Evolutionary conservation across 2,329 filamentous ascomycete genomes (phyloP), one percentile per base, ranked within the genome.

Genomic region (Rutstroemia sp.): DNA sequence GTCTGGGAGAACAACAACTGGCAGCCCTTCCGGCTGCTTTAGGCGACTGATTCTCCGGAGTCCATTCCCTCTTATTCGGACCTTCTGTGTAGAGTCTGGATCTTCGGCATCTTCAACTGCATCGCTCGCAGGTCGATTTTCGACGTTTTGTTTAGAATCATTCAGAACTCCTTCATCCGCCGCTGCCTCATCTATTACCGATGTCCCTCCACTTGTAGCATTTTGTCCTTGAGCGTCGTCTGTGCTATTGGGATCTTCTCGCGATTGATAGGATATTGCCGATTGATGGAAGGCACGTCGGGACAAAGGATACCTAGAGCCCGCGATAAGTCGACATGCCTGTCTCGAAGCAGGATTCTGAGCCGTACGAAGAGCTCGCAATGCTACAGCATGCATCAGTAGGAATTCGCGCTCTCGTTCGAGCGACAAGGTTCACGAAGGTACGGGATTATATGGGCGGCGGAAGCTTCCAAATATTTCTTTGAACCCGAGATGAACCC

Each of bases 1-100:
- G 56, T 74, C 69, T 0, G 84, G 82, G 14, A 88, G 70, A 50
- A 76, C 72, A 21, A 81, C 71, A 2, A 75, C 73, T n/a, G 80
- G 80, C 10, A 82, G 54, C 25, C 68, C 69, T 51, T 68, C 64
- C 5, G 60, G 56, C 45, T 62, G 58, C 49, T 62, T 61, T 51
- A 57, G 60, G 40, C 64, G 60, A 48, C 59, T 61, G 17, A 51
- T 56, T 36, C 61, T 63, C 48, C 19, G 16, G 54, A 64, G 59
- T 56, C 23, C 56, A 51, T 53, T 53, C 36, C 40, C 21, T 38
- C 60, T 62, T 19, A 60, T 60, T 50, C 59, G 63, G 30, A 45
- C 46, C 47, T 56, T 65, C 38, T 54, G 48, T 25, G 40, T 23
- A 16, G 46, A 25, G n/a, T 48, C 27, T 44, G 38, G 27, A n/a